Evolutionary conservation across 1,284 basidiomycete species (phyloP), one percentile per base, ranked within the genome.

Genomic region (Coriolopsis trogii): DNA sequence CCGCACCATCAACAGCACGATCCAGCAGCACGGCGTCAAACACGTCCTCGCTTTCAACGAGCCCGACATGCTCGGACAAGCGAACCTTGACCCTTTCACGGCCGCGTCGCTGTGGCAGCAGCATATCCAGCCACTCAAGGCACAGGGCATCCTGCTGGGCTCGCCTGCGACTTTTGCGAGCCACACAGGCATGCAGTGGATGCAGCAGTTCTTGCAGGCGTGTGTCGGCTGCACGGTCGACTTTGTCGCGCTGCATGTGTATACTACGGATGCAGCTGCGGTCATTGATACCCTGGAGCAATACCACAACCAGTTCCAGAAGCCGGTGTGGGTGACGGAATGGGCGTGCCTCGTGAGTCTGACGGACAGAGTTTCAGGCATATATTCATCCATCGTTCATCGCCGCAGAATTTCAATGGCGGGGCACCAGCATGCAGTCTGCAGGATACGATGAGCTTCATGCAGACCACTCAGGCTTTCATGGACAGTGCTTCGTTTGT

Each of bases 161-260:
- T 77, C 82, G 18, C 89, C 92, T 24, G 85, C 88, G 21, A 78
- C 78, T 46, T 87, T 88, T 31, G 79, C 80, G 36, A 78, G 77
- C 33, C 74, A 78, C 1, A 63, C 63, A 26, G 91, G 89, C 36
- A 70, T 78, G 45, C 67, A 63, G 1, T 89, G 90, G 91, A 72
- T 88, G 65, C 25, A 74, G 42, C 47, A 77, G 15, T 91, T 92
- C 70, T 63, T 85, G 33, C 49, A 52, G 1, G 70, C 73, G 2
- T 89, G 85, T 41, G 45, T 50, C 3, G 78, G 70, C 25, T 85
- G 86, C 70, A 58, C 56, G 0, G 85, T 89, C 25, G 24, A 41
- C 25, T 41, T 28, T 26, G 29, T 82, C 1, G 77, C 79, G 48
- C 34, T 79, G 40, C 87, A 89, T 59, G 78, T 70, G 65, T 92